phyloP scores from a whole-genome alignment of 345 rosid species.

The Gossypium arboreum region DNA sequence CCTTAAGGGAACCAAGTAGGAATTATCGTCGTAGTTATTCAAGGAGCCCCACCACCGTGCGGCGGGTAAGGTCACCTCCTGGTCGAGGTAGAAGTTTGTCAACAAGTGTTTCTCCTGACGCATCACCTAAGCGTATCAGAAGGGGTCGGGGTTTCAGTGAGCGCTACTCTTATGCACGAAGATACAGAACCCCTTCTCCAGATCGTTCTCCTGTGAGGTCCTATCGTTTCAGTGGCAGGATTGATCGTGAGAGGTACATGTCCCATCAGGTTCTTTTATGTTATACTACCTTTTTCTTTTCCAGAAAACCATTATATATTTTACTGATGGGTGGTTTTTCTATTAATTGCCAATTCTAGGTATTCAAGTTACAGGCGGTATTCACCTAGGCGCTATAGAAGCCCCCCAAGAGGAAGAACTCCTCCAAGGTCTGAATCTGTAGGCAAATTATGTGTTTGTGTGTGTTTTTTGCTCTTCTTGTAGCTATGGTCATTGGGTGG shows the following conservation, averaged over 20 bases:
- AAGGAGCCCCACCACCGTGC: conserved; percentile 49
- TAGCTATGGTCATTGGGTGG: neutral
- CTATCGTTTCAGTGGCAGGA: conserved; percentile 58
- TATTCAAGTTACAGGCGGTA: conserved; percentile 64
- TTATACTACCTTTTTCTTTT: neutral
- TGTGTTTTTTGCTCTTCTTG: neutral
- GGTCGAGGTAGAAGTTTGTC: conserved; percentile 66
- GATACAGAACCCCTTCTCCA: conserved; percentile 85
- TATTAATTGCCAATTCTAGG: conserved; percentile 30
- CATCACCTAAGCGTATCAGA: conserved; percentile 73
- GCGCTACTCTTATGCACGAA: conserved; percentile 79
- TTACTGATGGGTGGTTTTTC: neutral
- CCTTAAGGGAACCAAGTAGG: conserved; percentile 49
- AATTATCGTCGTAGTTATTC: conserved; percentile 50
- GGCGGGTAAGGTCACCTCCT: conserved; percentile 62
- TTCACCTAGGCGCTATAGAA: conserved; percentile 87
- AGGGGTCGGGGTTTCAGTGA: conserved; percentile 96
- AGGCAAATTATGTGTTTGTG: no score
- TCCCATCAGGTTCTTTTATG: neutral
- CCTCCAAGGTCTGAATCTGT: conserved; percentile 61
- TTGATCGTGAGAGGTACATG: conserved; percentile 65
- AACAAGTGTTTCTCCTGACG: conserved; percentile 77
- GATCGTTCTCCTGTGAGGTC: conserved; percentile 80
- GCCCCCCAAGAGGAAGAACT: conserved; percentile 79
- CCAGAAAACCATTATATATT: neutral